Evolutionary conservation across 768 basidiomycete species (phyloP).

Genomic region (Vararia minispora): DNA sequence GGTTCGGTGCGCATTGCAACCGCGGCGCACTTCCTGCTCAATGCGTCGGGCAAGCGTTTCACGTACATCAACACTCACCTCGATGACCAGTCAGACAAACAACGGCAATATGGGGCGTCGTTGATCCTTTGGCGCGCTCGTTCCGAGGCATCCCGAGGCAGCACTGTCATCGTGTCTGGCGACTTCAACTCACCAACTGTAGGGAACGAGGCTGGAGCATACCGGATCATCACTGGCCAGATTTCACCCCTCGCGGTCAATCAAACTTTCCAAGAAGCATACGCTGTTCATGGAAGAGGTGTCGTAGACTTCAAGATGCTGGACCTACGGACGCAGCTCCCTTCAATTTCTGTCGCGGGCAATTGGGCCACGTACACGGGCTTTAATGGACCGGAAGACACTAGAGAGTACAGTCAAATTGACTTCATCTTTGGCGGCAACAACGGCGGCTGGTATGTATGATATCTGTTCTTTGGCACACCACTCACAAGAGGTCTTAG

Average conservation of each 20-base stretch:
- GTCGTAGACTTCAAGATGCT: slow-evolving; percentile 28
- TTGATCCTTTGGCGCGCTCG: slow-evolving; percentile 36
- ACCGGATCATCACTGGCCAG: slow-evolving; percentile 34
- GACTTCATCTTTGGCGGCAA: slow-evolving; percentile 39
- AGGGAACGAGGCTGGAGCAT: slow-evolving; percentile 35
- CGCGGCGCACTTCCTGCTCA: slow-evolving; percentile 24
- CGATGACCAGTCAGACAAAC: slow-evolving; percentile 40
- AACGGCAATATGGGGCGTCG: slow-evolving; percentile 38
- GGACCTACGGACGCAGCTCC: slow-evolving; percentile 30
- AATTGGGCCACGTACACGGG: slow-evolving; percentile 40
- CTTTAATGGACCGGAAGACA: slow-evolving; percentile 29
- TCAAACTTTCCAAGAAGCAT: slow-evolving; percentile 30
- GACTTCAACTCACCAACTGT: slow-evolving; percentile 41
- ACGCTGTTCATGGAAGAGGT: slow-evolving; percentile 20
- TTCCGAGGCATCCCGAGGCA: slow-evolving; percentile 29
- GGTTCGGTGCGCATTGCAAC: slow-evolving; percentile 41
- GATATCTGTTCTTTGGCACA: not conserved
- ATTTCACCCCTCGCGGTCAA: slow-evolving; percentile 28
- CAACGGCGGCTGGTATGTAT: slow-evolving; percentile 31
- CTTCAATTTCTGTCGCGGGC: slow-evolving; percentile 27
- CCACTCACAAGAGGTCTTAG: slow-evolving; percentile 13
- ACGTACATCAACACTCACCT: slow-evolving; percentile 39
- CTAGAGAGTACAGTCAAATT: slow-evolving; percentile 29
- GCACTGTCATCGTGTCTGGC: slow-evolving; percentile 35
- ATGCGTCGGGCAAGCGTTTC: slow-evolving; percentile 18